Base-by-base conservation (phyloP, 2,329 filamentous ascomycete species). In the Lasiodiplodia gonubiensis region DNA sequence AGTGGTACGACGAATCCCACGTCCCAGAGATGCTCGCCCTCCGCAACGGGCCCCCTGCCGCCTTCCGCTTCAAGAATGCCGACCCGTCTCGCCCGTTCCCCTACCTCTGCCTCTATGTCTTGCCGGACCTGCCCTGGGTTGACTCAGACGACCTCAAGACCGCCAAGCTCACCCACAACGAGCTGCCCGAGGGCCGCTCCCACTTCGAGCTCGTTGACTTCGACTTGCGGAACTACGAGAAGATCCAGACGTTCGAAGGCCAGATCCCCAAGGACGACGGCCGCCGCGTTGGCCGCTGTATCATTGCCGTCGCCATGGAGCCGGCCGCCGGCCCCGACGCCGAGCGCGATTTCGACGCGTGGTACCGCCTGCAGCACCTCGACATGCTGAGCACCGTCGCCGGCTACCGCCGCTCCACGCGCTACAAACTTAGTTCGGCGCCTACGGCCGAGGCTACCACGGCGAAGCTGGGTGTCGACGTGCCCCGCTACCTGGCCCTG, bases 361-460 rank as follows among this genome's bases (percentile, higher is more conserved):
- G 73, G 72, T 75, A 75, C 57, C 63, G 67, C 23, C 18, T 42
- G n/a, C 60, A 70, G 67, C 70, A 71, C 57, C 66, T 70, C 18
- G 69, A 70, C 53, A 70, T 71, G 69, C 63, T 70, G n/a, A 65
- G 53, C 42, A 70, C 67, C 64, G 57, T 69, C 23, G 39, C 61
- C 3, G 68, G 60, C 14, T 70, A 71, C 53, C 68, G 67, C 12
- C 68, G 70, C 37, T 70, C 67, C 2, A 71, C 67, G 30, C 65
- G 69, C 3, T 71, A 70, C 39, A 48, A 55, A 52, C 52, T 66
- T 5, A 10, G 18, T 2, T 3, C 18, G 18, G 25, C 64, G 25
- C 52, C 35, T 52, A 53, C 39, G 8, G 39, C 64, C 11, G 51
- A 55, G 16, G 37, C 52, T 2, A n/a, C 42, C 18, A 46, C 46